Percentiles rank a stretch among this genome's conserved stretches.
These are phyloP conservation scores for Botrytis elliptica DNA, from an alignment of 2,329 filamentous ascomycete genomes.

Conservation along the genomic window DNA sequence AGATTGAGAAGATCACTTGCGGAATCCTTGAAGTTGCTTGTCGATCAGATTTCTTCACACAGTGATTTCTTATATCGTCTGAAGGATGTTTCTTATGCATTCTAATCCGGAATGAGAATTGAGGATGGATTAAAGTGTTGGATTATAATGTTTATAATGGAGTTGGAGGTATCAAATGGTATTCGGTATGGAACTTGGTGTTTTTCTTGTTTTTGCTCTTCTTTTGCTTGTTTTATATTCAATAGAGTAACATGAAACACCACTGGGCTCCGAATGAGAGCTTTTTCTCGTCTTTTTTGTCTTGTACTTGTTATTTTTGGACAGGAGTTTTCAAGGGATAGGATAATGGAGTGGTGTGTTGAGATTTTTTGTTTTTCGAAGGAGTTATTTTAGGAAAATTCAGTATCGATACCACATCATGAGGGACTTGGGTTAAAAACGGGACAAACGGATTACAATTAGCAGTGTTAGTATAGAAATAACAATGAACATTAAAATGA, in stretches of 20 bases:
- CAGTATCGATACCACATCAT: constrained; percentile 14
- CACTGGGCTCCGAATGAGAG: not conserved
- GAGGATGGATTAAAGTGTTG: not conserved
- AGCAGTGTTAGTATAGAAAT: constrained; percentile 7
- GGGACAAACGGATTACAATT: not conserved
- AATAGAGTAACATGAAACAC: not conserved
- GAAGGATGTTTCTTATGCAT: constrained; percentile 16
- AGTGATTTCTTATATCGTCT: constrained; percentile 16
- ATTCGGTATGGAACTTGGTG: not conserved
- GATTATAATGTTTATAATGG: not conserved
- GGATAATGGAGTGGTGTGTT: not conserved
- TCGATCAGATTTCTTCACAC: constrained; percentile 14
- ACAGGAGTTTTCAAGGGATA: not conserved
- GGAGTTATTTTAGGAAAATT: constrained; percentile 14
- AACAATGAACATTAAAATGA: constrained; percentile 1
- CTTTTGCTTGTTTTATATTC: constrained; percentile 1
- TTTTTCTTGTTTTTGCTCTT: not conserved
- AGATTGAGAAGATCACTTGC: constrained; percentile 14
- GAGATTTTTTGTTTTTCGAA: not conserved
- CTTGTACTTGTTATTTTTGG: not conserved
- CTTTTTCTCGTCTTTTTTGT: no score
- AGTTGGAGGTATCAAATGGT: not conserved
- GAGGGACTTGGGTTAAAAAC: constrained; percentile 1
- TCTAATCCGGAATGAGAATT: not conserved
- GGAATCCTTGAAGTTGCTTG: constrained; percentile 13